A percentile compares a stretch with the other conserved stretches of the same genome.
phyloP scores from a whole-genome alignment of 2,329 filamentous ascomycete genomes.

The Penicillium italicum region DNA sequence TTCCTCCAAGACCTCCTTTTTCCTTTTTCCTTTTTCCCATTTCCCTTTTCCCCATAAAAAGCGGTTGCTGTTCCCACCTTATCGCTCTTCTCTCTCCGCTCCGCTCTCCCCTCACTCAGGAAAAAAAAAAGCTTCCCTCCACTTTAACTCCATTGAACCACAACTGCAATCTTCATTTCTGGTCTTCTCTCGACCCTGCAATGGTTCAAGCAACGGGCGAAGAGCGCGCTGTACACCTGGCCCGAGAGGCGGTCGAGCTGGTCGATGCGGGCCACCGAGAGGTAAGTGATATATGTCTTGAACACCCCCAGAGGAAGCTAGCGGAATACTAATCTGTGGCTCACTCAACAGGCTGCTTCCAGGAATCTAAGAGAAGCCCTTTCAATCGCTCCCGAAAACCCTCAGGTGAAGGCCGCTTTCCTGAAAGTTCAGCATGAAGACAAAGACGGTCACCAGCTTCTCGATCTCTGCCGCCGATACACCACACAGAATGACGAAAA shows the following conservation, averaged over 20 bases:
- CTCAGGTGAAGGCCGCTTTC: conserved; percentile 46
- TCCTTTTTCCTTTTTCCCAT: no score
- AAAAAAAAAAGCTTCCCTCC: conserved; percentile 14
- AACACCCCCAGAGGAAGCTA: background rate
- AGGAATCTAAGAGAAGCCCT: conserved; percentile 50
- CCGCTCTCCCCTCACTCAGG: conserved; percentile 10
- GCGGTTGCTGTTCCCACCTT: conserved; percentile 5
- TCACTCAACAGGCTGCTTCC: conserved; percentile 40
- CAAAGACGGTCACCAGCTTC: conserved; percentile 41
- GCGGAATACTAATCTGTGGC: background rate
- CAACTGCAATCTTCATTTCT: background rate
- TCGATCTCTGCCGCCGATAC: conserved; percentile 46
- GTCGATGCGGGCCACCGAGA: conserved; percentile 46
- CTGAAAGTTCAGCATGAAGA: conserved; percentile 45
- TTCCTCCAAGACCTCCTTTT: no score
- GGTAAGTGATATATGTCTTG: conserved; percentile 29
- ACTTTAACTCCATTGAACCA: background rate
- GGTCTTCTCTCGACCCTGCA: conserved; percentile 26
- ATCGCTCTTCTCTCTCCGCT: conserved; percentile 11
- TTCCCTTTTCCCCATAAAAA: conserved; percentile 6
- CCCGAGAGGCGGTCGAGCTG: conserved; percentile 47
- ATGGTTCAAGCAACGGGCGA: conserved; percentile 44
- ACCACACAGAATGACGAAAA: conserved; percentile 40
- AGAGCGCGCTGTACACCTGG: conserved; percentile 46
- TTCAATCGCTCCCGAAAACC: conserved; percentile 44